phyloP scores from a whole-genome alignment of 768 basidiomycete species.

The Leccinum barrowsii region DNA sequence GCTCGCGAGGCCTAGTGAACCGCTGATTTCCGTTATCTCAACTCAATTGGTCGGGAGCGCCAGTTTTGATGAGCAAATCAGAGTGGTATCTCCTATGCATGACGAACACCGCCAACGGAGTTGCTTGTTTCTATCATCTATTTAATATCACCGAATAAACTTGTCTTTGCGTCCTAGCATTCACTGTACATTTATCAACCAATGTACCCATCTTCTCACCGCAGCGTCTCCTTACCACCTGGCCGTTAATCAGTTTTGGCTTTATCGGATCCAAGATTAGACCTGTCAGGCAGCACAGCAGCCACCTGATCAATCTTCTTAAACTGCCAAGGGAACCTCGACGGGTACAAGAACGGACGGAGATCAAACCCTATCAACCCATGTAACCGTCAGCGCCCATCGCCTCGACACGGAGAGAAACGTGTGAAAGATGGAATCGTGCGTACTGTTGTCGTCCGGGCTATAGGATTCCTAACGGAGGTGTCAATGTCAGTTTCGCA shows the following conservation, averaged over 20 bases:
- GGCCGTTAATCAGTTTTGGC: constrained; percentile 44
- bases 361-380: constrained; percentile 76
- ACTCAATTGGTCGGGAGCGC: not conserved
- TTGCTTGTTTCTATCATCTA: not conserved
- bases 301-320: constrained; percentile 90
- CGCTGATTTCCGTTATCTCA: not conserved
- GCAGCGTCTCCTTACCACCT: not conserved
- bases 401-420: too few species aligned
- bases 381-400: constrained; percentile 1
- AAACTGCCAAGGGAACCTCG: constrained; percentile 96
- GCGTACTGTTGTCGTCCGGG: constrained; percentile 91
- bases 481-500: not conserved
- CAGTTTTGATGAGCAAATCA: too few species aligned
- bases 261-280: constrained; percentile 40
- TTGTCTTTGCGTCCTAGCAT: not conserved
- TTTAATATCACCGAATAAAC: too few species aligned
- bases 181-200: constrained; percentile 7
- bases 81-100: too few species aligned
- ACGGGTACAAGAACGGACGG: constrained; percentile 93
- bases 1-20: not conserved
- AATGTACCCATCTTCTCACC: not conserved
- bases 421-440: not conserved
- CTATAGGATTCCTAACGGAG: constrained; percentile 81
- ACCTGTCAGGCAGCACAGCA: constrained; percentile 69
- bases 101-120: not conserved